Evolutionary conservation across 352 stramenopile genomes (phyloP).

Genomic region (Pythium dissotocum): DNA sequence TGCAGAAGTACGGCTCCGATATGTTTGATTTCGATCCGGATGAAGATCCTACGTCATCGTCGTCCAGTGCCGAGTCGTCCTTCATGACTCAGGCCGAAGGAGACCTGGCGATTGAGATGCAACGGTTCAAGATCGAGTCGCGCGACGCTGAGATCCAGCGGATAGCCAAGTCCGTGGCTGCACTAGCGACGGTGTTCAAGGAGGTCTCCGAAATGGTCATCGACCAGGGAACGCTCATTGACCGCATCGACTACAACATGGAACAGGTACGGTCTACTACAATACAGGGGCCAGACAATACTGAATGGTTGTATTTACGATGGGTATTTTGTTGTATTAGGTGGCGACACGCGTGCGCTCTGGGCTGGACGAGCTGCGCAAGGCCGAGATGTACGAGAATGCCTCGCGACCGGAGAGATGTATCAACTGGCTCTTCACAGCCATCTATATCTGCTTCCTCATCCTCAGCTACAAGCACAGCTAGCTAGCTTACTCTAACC

Average conservation of each 20-base stretch:
- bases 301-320: not conserved
- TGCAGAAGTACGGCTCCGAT: constrained; percentile 75
- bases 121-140: constrained; percentile 50
- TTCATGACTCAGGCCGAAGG: constrained; percentile 33
- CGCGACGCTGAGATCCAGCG: constrained; percentile 77
- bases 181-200: constrained; percentile 75
- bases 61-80: not conserved
- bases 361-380: constrained; percentile 56
- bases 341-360: constrained; percentile 59
- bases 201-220: constrained; percentile 84
- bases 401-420: constrained; percentile 71
- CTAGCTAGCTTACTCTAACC: no score
- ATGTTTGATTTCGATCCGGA: constrained; percentile 51
- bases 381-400: constrained; percentile 62
- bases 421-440: constrained; percentile 61
- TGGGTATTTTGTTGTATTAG: constrained; percentile 22
- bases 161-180: constrained; percentile 68
- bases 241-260: constrained; percentile 90
- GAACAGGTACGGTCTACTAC: constrained; percentile 47
- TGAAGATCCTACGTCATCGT: not conserved
- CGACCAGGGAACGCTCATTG: constrained; percentile 78
- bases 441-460: constrained; percentile 70
- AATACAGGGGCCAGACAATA: not conserved
- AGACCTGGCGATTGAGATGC: constrained; percentile 34
- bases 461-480: constrained; percentile 72